Evolutionary conservation across 1,284 basidiomycete species (phyloP).

Genomic region (Earliella scabrosa): DNA sequence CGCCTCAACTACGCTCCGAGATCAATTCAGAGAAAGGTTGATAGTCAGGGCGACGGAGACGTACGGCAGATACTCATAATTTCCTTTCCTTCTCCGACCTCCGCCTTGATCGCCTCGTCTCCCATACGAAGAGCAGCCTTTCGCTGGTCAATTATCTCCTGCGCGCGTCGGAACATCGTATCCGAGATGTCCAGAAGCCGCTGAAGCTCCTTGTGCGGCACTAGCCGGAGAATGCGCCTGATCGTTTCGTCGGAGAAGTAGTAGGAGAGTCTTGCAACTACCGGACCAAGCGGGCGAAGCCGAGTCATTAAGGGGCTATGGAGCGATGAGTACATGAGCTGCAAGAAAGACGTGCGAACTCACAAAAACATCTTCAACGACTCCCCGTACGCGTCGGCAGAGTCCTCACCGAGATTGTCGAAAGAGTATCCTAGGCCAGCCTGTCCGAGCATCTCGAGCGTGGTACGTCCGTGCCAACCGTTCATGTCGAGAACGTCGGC

Average conservation of each 20-base stretch:
- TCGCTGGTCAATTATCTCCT: conserved; percentile 45
- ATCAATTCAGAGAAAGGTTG: background rate
- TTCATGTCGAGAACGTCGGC: conserved; percentile 39
- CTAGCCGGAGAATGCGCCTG: conserved; percentile 1
- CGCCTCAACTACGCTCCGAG: conserved; percentile 16
- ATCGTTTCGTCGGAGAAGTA: conserved; percentile 15
- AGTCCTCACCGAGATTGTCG: conserved; percentile 35
- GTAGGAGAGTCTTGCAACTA: conserved; percentile 8
- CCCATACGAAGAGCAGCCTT: conserved; percentile 32
- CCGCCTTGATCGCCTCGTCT: conserved; percentile 23
- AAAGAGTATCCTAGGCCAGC: conserved; percentile 45
- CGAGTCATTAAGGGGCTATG: conserved; percentile 13
- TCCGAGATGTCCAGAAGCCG: conserved; percentile 35
- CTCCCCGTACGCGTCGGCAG: conserved; percentile 31
- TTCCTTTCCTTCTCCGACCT: conserved; percentile 38
- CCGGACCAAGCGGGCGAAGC: background rate
- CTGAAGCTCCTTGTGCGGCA: background rate
- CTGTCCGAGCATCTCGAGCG: conserved; percentile 45
- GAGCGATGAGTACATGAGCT: no score
- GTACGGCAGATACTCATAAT: conserved; percentile 36
- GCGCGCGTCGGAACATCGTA: conserved; percentile 41
- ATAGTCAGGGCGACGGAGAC: background rate
- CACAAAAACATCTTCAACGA: conserved; percentile 30
- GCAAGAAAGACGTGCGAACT: background rate
- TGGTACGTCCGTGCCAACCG: conserved; percentile 39